These are phyloP conservation scores for Microsporum canis DNA, from an alignment of 2,329 filamentous ascomycete species.

Conservation along the genomic window DNA sequence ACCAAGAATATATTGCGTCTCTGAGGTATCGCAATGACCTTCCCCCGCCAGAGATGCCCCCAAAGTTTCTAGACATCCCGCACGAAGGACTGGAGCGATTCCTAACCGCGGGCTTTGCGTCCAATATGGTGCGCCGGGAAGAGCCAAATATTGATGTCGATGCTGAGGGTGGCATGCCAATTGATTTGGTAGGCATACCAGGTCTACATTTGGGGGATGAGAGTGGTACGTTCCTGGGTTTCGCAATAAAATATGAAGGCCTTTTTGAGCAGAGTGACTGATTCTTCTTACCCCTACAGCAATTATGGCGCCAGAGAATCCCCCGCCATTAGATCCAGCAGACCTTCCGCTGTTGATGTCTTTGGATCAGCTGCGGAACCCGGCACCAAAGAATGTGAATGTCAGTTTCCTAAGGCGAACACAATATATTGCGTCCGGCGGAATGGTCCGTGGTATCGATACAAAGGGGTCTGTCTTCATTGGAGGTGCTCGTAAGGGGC, in stretches of 20 bases:
- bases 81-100: slow-evolving; percentile 87
- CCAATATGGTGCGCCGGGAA: slow-evolving; percentile 78
- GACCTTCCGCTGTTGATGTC: slow-evolving; percentile 76
- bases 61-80: slow-evolving; percentile 93
- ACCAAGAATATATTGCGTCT: slow-evolving; percentile 95
- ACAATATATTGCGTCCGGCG: slow-evolving; percentile 62
- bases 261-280: neutral
- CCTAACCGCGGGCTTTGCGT: slow-evolving; percentile 80
- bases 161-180: slow-evolving; percentile 93
- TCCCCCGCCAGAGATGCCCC: slow-evolving; percentile 83
- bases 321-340: slow-evolving; percentile 64
- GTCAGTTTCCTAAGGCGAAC: slow-evolving; percentile 93
- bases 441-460: slow-evolving; percentile 23
- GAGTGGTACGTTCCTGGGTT: slow-evolving; percentile 50
- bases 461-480: slow-evolving; percentile 21
- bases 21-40: slow-evolving; percentile 93
- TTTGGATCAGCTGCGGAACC: slow-evolving; percentile 73
- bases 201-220: slow-evolving; percentile 93
- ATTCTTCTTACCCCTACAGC: slow-evolving; percentile 40
- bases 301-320: slow-evolving; percentile 65
- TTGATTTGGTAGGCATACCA: slow-evolving; percentile 89
- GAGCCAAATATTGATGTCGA: slow-evolving; percentile 94
- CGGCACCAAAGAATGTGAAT: slow-evolving; percentile 60
- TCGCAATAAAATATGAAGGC: neutral
- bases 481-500: slow-evolving; percentile 15